Conservation (phyloP, 805 yeast genomes). For the Yarrowia sp. region DNA sequence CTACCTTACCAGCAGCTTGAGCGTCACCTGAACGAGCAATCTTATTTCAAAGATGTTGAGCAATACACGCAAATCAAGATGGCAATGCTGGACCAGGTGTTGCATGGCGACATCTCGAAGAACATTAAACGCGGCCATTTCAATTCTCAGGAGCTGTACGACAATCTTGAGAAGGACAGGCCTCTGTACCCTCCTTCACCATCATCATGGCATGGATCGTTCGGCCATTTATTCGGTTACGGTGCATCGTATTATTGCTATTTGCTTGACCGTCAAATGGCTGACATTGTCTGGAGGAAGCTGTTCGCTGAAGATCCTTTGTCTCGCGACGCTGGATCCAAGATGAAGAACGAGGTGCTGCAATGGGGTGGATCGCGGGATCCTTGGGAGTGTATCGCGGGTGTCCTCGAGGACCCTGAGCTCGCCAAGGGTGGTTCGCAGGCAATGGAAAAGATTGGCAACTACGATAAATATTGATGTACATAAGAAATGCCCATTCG, state of each 20-base stretch:
- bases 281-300: slow-evolving; percentile 80
- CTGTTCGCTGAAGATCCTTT: slow-evolving; percentile 76
- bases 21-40: slow-evolving; percentile 59
- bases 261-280: slow-evolving; percentile 89
- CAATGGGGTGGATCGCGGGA: slow-evolving; percentile 94
- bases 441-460: slow-evolving; percentile 57
- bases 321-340: slow-evolving; percentile 74
- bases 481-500: slow-evolving; percentile 1
- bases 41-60: slow-evolving; percentile 70
- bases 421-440: slow-evolving; percentile 69
- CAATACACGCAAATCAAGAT: slow-evolving; percentile 85
- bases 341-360: slow-evolving; percentile 70
- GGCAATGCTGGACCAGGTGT: slow-evolving; percentile 84
- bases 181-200: slow-evolving; percentile 67
- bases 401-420: slow-evolving; percentile 70
- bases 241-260: slow-evolving; percentile 95
- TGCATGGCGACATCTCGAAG: slow-evolving; percentile 59
- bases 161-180: slow-evolving; percentile 64
- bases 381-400: slow-evolving; percentile 86
- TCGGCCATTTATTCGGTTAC: slow-evolving; percentile 91
- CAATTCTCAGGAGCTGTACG: slow-evolving; percentile 69
- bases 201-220: slow-evolving; percentile 91
- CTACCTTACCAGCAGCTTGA: slow-evolving; percentile 60
- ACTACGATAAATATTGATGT: slow-evolving; percentile 12
- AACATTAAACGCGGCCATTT: slow-evolving; percentile 48